Conservation (phyloP, 768 basidiomycete genomes). For the Collybiopsis luxurians region DNA sequence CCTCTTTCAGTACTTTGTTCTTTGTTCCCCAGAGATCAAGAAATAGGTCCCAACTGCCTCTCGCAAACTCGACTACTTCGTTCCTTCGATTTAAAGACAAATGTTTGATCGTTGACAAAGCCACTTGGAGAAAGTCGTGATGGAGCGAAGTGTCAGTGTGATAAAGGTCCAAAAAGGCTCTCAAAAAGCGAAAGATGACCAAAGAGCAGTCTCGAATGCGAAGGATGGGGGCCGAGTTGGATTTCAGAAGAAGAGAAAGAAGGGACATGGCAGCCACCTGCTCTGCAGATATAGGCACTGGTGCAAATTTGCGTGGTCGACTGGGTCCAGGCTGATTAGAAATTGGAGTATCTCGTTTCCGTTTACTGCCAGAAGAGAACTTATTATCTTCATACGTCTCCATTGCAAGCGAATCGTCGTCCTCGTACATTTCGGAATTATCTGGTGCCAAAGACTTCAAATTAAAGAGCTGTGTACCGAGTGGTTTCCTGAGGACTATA, state of each 20-base stretch:
- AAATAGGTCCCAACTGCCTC: slow-evolving; percentile 58
- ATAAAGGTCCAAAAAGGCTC: slow-evolving; percentile 63
- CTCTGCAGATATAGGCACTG: slow-evolving; percentile 28
- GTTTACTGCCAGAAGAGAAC: slow-evolving; percentile 18
- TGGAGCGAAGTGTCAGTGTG: slow-evolving; percentile 77
- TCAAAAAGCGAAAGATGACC: slow-evolving; percentile 57
- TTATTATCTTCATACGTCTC: slow-evolving; percentile 19
- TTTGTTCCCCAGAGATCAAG: slow-evolving; percentile 78
- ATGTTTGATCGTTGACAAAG: slow-evolving; percentile 70
- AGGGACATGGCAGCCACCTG: slow-evolving; percentile 72
- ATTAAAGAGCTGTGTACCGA: slow-evolving; percentile 30
- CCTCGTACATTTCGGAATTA: slow-evolving; percentile 33
- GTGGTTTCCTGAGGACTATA: slow-evolving; percentile 63
- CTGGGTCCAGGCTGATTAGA: background rate
- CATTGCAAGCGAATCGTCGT: slow-evolving; percentile 20
- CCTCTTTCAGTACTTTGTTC: slow-evolving; percentile 73
- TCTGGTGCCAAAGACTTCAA: slow-evolving; percentile 18
- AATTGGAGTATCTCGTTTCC: slow-evolving; percentile 18
- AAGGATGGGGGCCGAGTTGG: slow-evolving; percentile 57
- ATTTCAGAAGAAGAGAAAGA: slow-evolving; percentile 56
- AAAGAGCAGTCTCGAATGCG: slow-evolving; percentile 36
- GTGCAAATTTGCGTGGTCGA: slow-evolving; percentile 6
- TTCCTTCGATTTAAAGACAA: slow-evolving; percentile 73
- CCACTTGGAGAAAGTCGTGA: slow-evolving; percentile 64
- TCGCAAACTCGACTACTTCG: slow-evolving; percentile 59